A percentile compares a stretch with the other conserved stretches of the same genome.
These are phyloP conservation scores for Solanum chiquidenum DNA, from an alignment of 257 asterid genomes.

Conservation along the genomic window DNA sequence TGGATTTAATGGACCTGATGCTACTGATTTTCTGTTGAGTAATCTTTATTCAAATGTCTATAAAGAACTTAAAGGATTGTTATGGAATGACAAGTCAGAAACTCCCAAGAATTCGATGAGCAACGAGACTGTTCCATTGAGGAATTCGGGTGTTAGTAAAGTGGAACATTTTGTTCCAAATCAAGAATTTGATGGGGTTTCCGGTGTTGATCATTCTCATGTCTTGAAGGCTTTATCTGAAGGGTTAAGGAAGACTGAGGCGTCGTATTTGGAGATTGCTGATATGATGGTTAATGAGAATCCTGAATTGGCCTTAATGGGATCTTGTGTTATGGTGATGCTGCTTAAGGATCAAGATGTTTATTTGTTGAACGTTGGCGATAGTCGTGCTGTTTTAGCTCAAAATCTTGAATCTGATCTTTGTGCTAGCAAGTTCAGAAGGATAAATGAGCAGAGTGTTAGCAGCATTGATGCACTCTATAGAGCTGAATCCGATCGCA, in stretches of 20 bases:
- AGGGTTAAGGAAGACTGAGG: slow-evolving; percentile 75
- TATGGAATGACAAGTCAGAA: slow-evolving; percentile 62
- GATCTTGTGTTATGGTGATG: slow-evolving; percentile 92
- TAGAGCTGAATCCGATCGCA: slow-evolving; percentile 48
- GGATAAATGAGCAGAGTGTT: slow-evolving; percentile 16
- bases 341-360: slow-evolving; percentile 87
- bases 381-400: slow-evolving; percentile 80
- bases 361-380: slow-evolving; percentile 90
- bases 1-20: slow-evolving; percentile 95
- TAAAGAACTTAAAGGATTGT: slow-evolving; percentile 70
- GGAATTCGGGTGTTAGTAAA: slow-evolving; percentile 16
- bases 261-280: slow-evolving; percentile 63
- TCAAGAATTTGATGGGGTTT: slow-evolving; percentile 12
- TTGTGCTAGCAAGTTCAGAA: slow-evolving; percentile 13
- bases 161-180: neutral
- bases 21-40: slow-evolving; percentile 65
- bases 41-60: slow-evolving; percentile 65
- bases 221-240: slow-evolving; percentile 76
- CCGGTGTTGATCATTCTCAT: slow-evolving; percentile 38
- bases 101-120: slow-evolving; percentile 11
- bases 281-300: slow-evolving; percentile 77
- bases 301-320: slow-evolving; percentile 95
- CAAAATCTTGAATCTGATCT: slow-evolving; percentile 32
- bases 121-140: neutral
- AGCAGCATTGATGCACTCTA: slow-evolving; percentile 32